Conservation (phyloP, 2,329 filamentous ascomycete species). For the Ophiostoma quercus region DNA sequence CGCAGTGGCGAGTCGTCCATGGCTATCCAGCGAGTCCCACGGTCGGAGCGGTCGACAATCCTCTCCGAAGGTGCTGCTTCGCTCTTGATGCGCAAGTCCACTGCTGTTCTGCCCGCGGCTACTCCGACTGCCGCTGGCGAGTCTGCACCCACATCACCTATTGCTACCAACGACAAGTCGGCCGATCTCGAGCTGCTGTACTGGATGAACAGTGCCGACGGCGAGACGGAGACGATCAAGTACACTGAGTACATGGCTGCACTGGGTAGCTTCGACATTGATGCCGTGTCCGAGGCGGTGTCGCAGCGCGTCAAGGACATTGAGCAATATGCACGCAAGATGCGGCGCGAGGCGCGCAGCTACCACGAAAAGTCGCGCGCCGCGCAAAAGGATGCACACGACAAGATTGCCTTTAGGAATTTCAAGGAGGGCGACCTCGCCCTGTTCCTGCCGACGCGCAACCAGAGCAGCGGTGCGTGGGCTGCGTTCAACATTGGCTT, state of each 20-base stretch:
- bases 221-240: slow-evolving; percentile 62
- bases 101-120: background rate
- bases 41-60: slow-evolving; percentile 53
- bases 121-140: background rate
- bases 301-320: slow-evolving; percentile 89
- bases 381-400: slow-evolving; percentile 77
- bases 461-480: slow-evolving; percentile 92
- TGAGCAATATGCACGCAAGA: slow-evolving; percentile 87
- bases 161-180: slow-evolving; percentile 41
- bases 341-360: slow-evolving; percentile 78
- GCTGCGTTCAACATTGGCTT: slow-evolving; percentile 97
- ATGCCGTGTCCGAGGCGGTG: slow-evolving; percentile 77
- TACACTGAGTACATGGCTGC: slow-evolving; percentile 70
- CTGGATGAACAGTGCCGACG: slow-evolving; percentile 70
- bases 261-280: slow-evolving; percentile 73
- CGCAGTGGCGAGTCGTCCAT: slow-evolving; percentile 66
- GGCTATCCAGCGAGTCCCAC: slow-evolving; percentile 66
- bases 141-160: background rate
- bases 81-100: background rate
- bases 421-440: slow-evolving; percentile 97
- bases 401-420: slow-evolving; percentile 91
- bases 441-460: slow-evolving; percentile 87
- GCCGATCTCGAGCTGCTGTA: slow-evolving; percentile 68
- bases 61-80: slow-evolving; percentile 42
- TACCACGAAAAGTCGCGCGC: slow-evolving; percentile 84